A percentile compares a stretch with the other conserved stretches of the same genome.
Evolutionary conservation across 768 basidiomycete species (phyloP).

Genomic region (Pleurotus pulmonarius): DNA sequence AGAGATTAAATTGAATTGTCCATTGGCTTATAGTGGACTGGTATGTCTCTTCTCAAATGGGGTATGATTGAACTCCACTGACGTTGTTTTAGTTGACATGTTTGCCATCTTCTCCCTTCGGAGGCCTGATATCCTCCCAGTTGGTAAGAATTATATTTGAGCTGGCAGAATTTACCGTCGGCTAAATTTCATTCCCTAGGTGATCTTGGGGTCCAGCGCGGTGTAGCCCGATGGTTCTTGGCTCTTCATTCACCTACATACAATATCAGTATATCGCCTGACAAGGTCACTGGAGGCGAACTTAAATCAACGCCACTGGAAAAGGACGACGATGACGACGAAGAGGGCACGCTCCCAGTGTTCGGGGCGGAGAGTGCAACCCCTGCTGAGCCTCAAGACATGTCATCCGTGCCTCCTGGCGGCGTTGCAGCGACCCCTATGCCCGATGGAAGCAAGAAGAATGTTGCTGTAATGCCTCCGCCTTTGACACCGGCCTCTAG

Average conservation of each 20-base stretch:
- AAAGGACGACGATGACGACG: slow-evolving; percentile 14
- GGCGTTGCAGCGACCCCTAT: slow-evolving; percentile 14
- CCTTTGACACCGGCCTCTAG: slow-evolving; percentile 69
- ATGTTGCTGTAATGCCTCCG: slow-evolving; percentile 40
- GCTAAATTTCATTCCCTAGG: slow-evolving; percentile 33
- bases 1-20: neutral
- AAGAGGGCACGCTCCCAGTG: slow-evolving; percentile 30
- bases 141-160: slow-evolving; percentile 22
- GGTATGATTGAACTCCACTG: slow-evolving; percentile 10
- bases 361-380: slow-evolving; percentile 8
- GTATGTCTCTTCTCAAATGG: slow-evolving; percentile 25
- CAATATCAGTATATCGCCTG: slow-evolving; percentile 44
- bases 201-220: slow-evolving; percentile 82
- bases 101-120: slow-evolving; percentile 87
- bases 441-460: slow-evolving; percentile 20
- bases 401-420: slow-evolving; percentile 32
- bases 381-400: slow-evolving; percentile 17
- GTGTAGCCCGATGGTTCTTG: slow-evolving; percentile 65
- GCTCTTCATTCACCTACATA: slow-evolving; percentile 54
- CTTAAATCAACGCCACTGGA: slow-evolving; percentile 5
- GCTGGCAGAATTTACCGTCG: neutral
- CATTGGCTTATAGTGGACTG: slow-evolving; percentile 49
- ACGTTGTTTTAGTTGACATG: slow-evolving; percentile 68
- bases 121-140: slow-evolving; percentile 76
- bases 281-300: slow-evolving; percentile 33